phyloP scores from a whole-genome alignment of 306 rosid genomes.

The Leucaena leucocephala region DNA sequence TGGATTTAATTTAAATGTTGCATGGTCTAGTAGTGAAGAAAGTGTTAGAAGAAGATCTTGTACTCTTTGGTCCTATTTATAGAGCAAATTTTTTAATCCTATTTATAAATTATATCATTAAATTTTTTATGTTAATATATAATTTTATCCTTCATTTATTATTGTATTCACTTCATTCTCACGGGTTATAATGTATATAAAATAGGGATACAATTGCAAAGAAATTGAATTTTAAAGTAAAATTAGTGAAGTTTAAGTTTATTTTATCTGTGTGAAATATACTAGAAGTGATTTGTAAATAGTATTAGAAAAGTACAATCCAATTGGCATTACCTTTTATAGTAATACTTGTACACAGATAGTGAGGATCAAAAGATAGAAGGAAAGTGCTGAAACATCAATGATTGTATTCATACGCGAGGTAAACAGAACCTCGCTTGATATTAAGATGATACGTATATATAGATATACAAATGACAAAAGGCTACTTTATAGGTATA shows the following conservation, averaged over 20 bases:
- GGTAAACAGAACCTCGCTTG: background rate
- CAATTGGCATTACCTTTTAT: background rate
- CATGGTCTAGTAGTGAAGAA: background rate
- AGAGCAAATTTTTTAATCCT: too few relatives aligned
- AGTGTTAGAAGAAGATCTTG: background rate
- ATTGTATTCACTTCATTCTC: too few relatives aligned
- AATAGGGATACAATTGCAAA: too few relatives aligned
- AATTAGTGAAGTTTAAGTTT: too few relatives aligned
- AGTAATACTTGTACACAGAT: conserved; percentile 12
- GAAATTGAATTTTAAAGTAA: too few relatives aligned
- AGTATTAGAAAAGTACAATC: background rate
- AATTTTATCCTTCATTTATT: too few relatives aligned
- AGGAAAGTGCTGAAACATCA: conserved; percentile 6
- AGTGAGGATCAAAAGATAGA: background rate
- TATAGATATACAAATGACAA: background rate
- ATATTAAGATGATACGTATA: background rate
- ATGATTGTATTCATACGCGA: background rate
- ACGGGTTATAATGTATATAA: too few relatives aligned
- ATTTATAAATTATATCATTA: too few relatives aligned
- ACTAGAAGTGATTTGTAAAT: too few relatives aligned
- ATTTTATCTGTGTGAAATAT: too few relatives aligned
- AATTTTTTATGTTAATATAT: too few relatives aligned
- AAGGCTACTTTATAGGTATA: background rate
- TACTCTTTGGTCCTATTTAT: background rate
- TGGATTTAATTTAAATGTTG: conserved; percentile 24